Base-by-base conservation (phyloP, 1,139 yeast species). In the Sugiyamaella japonica region DNA sequence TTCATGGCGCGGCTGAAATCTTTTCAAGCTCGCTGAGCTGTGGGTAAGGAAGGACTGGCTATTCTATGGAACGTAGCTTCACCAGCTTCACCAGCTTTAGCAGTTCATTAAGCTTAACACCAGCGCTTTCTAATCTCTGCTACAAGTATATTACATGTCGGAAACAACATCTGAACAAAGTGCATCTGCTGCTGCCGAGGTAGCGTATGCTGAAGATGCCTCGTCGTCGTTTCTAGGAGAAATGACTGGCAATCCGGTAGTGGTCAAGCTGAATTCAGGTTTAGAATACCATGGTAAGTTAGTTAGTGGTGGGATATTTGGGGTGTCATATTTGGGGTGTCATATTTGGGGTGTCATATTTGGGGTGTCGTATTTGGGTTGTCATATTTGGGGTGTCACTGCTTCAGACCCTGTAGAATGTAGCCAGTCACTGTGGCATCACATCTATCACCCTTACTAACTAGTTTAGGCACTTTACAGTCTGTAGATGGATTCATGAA, bases 401-500 rank as follows among this genome's bases (percentile, higher is more conserved):
- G n/a, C n/a, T n/a, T n/a, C n/a, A n/a, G n/a, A n/a, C n/a, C n/a
- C n/a, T n/a, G n/a, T n/a, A n/a, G n/a, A n/a, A n/a, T n/a, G n/a
- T n/a, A n/a, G n/a, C n/a, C n/a, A n/a, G n/a, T n/a, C n/a, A n/a
- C n/a, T n/a, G n/a, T n/a, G n/a, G n/a, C n/a, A 29, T 12, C 34
- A 29, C 34, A 3, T 12, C 34, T 12, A 12, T 29, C 23, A 5
- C 28, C 42, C 28, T 5, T n/a, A 32, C 51, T 40, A 32, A 29
- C 46, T 28, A 46, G 43, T 7, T 52, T 15, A 59, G 89, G 89
- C 13, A 79, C 76, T 57, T 78, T 93, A 56, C 95, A 89, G 64
- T 88, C 97, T 48, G 91, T 93, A 55, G 99, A 93, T 68, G 98
- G 99, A 13, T 95, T 85, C 73, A 91, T 93, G 97, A 95, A 95